Conservation (phyloP, 805 yeast species). For the Hanseniaspora osmophila region DNA sequence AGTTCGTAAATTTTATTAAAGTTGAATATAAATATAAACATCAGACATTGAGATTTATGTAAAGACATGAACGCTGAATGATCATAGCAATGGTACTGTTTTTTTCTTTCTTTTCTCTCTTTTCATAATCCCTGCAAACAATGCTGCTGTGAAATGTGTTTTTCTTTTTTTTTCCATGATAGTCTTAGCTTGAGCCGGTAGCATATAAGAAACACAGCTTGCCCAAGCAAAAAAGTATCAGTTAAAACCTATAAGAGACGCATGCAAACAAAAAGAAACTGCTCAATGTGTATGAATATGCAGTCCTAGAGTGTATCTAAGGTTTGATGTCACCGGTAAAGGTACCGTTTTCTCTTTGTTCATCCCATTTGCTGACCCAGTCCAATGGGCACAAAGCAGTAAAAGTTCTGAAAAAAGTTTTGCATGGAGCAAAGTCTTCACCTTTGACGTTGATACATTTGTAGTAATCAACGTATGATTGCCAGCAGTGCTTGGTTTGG, state of each 20-base stretch:
- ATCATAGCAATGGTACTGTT: too few relatives aligned
- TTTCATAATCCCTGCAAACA: too few relatives aligned
- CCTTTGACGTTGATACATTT: conserved; percentile 94
- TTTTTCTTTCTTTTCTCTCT: too few relatives aligned
- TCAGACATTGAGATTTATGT: too few relatives aligned
- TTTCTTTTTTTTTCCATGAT: too few relatives aligned
- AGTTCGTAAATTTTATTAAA: too few relatives aligned
- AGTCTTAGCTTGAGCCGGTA: too few relatives aligned
- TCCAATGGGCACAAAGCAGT: conserved; percentile 72
- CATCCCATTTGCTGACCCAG: conserved; percentile 83
- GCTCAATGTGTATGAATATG: background rate
- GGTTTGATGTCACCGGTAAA: conserved; percentile 37
- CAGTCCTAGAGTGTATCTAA: conserved; percentile 5
- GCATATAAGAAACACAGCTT: too few relatives aligned
- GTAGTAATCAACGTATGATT: conserved; percentile 94
- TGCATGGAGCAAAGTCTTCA: conserved; percentile 95
- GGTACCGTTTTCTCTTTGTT: conserved; percentile 55
- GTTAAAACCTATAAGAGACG: background rate
- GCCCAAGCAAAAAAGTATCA: too few relatives aligned
- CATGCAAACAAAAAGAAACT: background rate
- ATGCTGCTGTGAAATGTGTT: too few relatives aligned
- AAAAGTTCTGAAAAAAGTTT: conserved; percentile 85
- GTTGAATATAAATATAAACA: too few relatives aligned
- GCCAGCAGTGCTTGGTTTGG: conserved; percentile 98
- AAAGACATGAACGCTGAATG: too few relatives aligned